Conservation (phyloP, 2,329 filamentous ascomycete species). For the Gnomoniopsis smithogilvyi region DNA sequence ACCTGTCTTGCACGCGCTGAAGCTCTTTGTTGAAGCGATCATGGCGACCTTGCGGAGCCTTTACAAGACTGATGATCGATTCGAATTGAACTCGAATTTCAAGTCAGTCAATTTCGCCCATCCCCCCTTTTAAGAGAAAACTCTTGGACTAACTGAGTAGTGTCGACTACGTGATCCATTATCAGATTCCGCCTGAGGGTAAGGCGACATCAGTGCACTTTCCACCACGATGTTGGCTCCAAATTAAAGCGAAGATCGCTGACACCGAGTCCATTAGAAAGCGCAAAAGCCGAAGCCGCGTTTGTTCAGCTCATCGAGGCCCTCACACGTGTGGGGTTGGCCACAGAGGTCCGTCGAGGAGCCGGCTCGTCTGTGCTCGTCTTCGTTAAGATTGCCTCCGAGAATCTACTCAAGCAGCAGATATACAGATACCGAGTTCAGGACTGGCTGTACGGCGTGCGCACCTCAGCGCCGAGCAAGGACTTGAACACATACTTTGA, state of each 20-base stretch:
- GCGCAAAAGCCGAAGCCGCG: conserved; percentile 64
- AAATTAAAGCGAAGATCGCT: not conserved
- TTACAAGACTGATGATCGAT: conserved; percentile 27
- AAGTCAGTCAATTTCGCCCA: conserved; percentile 28
- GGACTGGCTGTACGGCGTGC: conserved; percentile 91
- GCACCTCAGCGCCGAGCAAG: conserved; percentile 70
- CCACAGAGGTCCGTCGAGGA: conserved; percentile 82
- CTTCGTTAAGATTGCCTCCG: conserved; percentile 77
- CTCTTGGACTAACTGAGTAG: conserved; percentile 33
- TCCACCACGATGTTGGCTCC: not conserved
- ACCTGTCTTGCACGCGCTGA: not conserved
- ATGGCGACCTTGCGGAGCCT: conserved; percentile 34
- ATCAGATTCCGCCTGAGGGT: conserved; percentile 68
- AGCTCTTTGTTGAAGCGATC: not conserved
- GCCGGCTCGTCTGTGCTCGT: conserved; percentile 73
- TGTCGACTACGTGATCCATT: conserved; percentile 87
- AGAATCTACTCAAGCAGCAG: conserved; percentile 71
- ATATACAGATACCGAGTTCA: conserved; percentile 84
- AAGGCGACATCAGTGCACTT: conserved; percentile 22
- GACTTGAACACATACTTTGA: conserved; percentile 67
- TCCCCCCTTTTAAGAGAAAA: not conserved
- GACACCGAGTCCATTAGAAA: conserved; percentile 45
- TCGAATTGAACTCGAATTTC: conserved; percentile 34
- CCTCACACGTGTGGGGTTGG: conserved; percentile 75
- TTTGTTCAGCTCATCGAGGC: conserved; percentile 77